phyloP scores from a whole-genome alignment of 2,329 filamentous ascomycete species.

The Cytospora mali region DNA sequence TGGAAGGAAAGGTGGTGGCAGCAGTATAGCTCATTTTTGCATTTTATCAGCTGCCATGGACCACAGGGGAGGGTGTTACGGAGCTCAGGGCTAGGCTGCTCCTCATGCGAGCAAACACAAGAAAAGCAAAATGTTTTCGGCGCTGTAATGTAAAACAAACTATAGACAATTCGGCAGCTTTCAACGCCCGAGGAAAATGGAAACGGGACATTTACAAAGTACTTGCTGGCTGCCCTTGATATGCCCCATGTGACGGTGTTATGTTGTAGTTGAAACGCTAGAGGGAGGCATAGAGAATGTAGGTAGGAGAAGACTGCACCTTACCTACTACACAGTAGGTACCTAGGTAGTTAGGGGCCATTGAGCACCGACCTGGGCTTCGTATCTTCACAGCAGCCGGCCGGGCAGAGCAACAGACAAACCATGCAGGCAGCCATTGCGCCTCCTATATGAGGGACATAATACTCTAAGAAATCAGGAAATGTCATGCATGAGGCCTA shows the following conservation, averaged over 20 bases:
- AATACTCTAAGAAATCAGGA: no score
- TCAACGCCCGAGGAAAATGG: constrained; percentile 2
- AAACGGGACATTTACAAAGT: constrained; percentile 6
- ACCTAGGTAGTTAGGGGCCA: no score
- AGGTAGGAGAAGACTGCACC: neutral
- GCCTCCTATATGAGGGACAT: neutral
- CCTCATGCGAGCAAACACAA: constrained; percentile 15
- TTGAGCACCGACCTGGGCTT: no score
- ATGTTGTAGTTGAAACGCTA: neutral
- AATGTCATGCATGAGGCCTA: neutral
- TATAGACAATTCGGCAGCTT: constrained; percentile 19
- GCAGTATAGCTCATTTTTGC: constrained; percentile 1
- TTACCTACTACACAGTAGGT: no score
- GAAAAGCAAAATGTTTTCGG: constrained; percentile 14
- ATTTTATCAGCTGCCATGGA: constrained; percentile 6
- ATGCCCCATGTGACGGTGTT: neutral
- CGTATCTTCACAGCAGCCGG: no score
- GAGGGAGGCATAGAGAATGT: neutral
- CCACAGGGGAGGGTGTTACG: constrained; percentile 21
- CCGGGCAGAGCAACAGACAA: neutral
- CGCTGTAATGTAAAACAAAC: constrained; percentile 17
- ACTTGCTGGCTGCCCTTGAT: neutral
- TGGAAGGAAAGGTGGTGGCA: constrained; percentile 9
- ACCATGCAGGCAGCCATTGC: neutral
- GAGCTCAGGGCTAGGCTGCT: constrained; percentile 19